phyloP scores from a whole-genome alignment of 2,329 filamentous ascomycete genomes.

The Diaporthe caulivora region DNA sequence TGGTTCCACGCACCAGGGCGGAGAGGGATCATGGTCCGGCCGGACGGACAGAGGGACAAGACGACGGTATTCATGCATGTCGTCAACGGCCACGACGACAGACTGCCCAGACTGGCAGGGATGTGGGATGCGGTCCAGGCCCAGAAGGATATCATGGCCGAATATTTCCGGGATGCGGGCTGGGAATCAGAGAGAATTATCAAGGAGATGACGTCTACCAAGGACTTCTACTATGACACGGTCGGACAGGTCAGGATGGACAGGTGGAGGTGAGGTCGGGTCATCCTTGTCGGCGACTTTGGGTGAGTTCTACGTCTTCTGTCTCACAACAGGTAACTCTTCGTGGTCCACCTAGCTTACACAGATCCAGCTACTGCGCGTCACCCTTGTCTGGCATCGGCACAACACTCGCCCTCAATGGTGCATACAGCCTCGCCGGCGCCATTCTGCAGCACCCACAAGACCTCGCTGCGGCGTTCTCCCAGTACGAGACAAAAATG shows the following conservation, averaged over 20 bases:
- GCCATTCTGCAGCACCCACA: constrained; percentile 49
- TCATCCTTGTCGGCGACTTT: constrained; percentile 63
- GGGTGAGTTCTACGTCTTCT: constrained; percentile 42
- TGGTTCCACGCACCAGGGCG: constrained; percentile 52
- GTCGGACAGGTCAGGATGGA: constrained; percentile 57
- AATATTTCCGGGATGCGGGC: constrained; percentile 57
- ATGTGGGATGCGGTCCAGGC: constrained; percentile 44
- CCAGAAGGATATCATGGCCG: constrained; percentile 55
- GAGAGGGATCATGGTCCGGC: constrained; percentile 54
- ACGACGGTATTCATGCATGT: constrained; percentile 35
- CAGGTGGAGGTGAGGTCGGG: constrained; percentile 49
- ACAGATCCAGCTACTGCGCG: constrained; percentile 51
- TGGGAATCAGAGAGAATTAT: constrained; percentile 58
- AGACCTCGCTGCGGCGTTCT: constrained; percentile 48
- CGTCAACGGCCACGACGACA: constrained; percentile 44
- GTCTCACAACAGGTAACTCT: background rate
- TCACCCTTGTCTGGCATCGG: constrained; percentile 62
- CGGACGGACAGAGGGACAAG: constrained; percentile 45
- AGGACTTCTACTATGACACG: constrained; percentile 52
- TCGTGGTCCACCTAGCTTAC: background rate
- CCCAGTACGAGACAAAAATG: constrained; percentile 56
- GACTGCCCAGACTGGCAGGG: constrained; percentile 40
- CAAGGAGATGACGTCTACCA: constrained; percentile 46
- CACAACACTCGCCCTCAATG: constrained; percentile 57
- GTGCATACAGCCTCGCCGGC: constrained; percentile 65